A percentile compares a stretch with the other conserved stretches of the same genome.
Conservation (phyloP, 805 yeast species). For the Cyberlindnera petersonii region DNA sequence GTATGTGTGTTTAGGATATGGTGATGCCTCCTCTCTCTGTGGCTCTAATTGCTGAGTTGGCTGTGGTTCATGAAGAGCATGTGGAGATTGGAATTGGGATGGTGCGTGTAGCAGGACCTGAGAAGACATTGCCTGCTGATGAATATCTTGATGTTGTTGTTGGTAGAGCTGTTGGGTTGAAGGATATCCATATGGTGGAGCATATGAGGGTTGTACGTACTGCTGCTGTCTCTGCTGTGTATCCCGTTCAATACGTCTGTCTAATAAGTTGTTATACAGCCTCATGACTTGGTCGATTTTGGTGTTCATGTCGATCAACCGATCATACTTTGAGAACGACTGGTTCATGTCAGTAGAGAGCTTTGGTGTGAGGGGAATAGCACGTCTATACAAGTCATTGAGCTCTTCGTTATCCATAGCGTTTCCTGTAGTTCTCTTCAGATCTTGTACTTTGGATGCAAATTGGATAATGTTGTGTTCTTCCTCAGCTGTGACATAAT, state of each 20-base stretch:
- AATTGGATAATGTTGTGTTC: slow-evolving; percentile 68
- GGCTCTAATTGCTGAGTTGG: slow-evolving; percentile 5
- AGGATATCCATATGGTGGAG: slow-evolving; percentile 9
- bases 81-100: slow-evolving; percentile 5
- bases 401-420: slow-evolving; percentile 35
- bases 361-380: slow-evolving; percentile 64
- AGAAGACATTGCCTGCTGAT: slow-evolving; percentile 3
- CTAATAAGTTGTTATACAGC: slow-evolving; percentile 73
- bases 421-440: slow-evolving; percentile 14
- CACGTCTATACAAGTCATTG: slow-evolving; percentile 54
- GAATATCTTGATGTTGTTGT: slow-evolving; percentile 11
- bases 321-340: slow-evolving; percentile 59
- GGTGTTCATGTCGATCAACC: slow-evolving; percentile 66
- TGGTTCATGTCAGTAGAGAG: slow-evolving; percentile 55
- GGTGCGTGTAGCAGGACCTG: slow-evolving; percentile 10
- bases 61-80: background rate
- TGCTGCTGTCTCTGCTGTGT: slow-evolving; percentile 25
- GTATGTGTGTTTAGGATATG: slow-evolving; percentile 14
- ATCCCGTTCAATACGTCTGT: slow-evolving; percentile 44
- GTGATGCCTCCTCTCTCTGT: too few species aligned
- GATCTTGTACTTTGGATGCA: slow-evolving; percentile 56
- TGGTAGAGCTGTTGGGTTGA: slow-evolving; percentile 9
- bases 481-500: slow-evolving; percentile 45
- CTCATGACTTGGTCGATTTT: slow-evolving; percentile 73
- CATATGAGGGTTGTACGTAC: slow-evolving; percentile 5